Evolutionary conservation across 148 eudicot species (phyloP).

Genomic region (Diospyros kaki): DNA sequence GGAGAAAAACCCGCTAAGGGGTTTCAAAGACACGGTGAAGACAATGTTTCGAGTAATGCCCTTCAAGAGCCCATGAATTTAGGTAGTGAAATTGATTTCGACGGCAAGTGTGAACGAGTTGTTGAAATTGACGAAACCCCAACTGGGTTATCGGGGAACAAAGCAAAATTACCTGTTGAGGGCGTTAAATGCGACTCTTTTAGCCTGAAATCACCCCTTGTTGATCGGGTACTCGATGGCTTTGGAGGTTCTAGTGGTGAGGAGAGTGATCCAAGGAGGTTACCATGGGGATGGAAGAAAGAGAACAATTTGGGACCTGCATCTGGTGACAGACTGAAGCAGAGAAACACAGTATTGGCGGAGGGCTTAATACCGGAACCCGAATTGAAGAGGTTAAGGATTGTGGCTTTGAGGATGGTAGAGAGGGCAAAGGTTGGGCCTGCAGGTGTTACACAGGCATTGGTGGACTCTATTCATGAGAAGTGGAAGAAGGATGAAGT

Average conservation of each 20-base stretch:
- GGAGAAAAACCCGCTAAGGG: conserved; percentile 22
- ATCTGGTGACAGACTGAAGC: conserved; percentile 20
- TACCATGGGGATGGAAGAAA: conserved; percentile 80
- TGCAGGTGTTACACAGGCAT: conserved; percentile 70
- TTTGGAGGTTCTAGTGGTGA: conserved; percentile 20
- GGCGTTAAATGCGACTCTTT: conserved; percentile 6
- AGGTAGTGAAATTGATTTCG: conserved; percentile 6
- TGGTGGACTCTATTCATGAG: conserved; percentile 69
- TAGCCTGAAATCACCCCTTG: conserved; percentile 13
- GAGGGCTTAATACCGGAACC: conserved; percentile 69
- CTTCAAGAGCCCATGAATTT: conserved; percentile 4
- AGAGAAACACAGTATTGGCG: conserved; percentile 49
- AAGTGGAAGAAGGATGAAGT: conserved; percentile 86
- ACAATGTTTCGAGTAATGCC: neutral
- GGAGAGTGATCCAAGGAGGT: conserved; percentile 19
- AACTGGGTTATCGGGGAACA: conserved; percentile 16
- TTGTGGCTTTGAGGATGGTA: conserved; percentile 79
- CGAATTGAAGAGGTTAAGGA: conserved; percentile 83
- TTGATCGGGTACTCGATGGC: conserved; percentile 7
- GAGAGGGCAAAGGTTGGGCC: conserved; percentile 80
- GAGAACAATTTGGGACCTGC: conserved; percentile 15
- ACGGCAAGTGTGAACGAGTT: conserved; percentile 20
- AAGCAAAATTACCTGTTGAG: neutral
- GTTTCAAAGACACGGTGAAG: conserved; percentile 8
- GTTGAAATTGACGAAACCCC: conserved; percentile 16